Evolutionary conservation across 768 basidiomycete genomes (phyloP).

Genomic region (Dioszegia crocea): DNA sequence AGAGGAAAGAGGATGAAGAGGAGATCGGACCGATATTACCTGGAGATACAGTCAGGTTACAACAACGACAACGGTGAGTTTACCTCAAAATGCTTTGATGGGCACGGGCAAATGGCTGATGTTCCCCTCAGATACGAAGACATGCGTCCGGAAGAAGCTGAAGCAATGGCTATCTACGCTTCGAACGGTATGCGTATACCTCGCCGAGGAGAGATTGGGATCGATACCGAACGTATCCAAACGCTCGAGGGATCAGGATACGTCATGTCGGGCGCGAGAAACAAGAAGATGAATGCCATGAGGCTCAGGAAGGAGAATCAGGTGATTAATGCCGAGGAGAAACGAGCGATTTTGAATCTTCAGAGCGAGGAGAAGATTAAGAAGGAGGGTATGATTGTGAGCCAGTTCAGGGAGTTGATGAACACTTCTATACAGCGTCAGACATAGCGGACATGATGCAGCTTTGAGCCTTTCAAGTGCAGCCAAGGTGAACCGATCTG

Average conservation of each 20-base stretch:
- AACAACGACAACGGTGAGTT: conserved; percentile 9
- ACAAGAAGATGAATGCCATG: conserved; percentile 97
- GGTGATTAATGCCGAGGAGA: conserved; percentile 98
- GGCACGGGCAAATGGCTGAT: not conserved
- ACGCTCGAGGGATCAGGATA: conserved; percentile 84
- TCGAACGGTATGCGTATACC: conserved; percentile 86
- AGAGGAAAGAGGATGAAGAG: conserved; percentile 55
- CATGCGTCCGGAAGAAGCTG: conserved; percentile 90
- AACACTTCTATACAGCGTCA: conserved; percentile 5
- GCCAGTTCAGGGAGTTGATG: conserved; percentile 54
- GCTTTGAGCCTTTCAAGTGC: no score
- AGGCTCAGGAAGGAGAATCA: conserved; percentile 99
- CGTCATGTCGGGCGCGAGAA: conserved; percentile 94
- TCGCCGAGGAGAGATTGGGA: conserved; percentile 95
- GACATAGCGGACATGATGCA: no score
- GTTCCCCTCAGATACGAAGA: conserved; percentile 65
- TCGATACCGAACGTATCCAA: conserved; percentile 82
- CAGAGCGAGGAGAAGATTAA: conserved; percentile 91
- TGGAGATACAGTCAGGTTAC: conserved; percentile 34
- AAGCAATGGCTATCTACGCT: conserved; percentile 96
- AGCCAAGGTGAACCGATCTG: no score
- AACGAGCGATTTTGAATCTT: conserved; percentile 87
- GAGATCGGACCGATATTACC: conserved; percentile 79
- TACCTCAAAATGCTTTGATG: not conserved
- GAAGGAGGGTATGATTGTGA: conserved; percentile 79